These are phyloP conservation scores for Irpex sp. DNA, from an alignment of 1,284 basidiomycete species.

Conservation along the genomic window DNA sequence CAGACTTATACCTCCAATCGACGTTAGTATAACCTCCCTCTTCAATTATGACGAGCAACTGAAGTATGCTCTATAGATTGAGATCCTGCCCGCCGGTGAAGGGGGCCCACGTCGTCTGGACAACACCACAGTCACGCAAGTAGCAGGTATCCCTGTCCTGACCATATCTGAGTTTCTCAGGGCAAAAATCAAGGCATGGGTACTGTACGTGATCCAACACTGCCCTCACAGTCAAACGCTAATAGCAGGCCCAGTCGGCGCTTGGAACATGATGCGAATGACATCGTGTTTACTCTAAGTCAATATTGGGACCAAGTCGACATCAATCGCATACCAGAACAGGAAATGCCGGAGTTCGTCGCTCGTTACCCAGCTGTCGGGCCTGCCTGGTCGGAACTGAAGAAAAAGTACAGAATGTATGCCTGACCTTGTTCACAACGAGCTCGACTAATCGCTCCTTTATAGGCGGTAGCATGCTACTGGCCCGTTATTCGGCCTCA, in stretches of 20 bases:
- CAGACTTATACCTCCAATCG: constrained; percentile 32
- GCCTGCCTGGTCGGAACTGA: constrained; percentile 66
- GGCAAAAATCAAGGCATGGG: constrained; percentile 75
- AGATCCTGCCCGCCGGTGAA: constrained; percentile 77
- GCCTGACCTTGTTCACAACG: constrained; percentile 2
- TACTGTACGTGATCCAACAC: constrained; percentile 48
- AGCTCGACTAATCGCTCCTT: background rate
- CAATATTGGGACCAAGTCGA: constrained; percentile 76
- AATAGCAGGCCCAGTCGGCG: constrained; percentile 44
- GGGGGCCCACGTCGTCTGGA: constrained; percentile 72
- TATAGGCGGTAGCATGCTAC: background rate
- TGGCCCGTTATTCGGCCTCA: background rate
- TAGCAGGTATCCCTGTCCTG: constrained; percentile 70
- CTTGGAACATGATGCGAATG: constrained; percentile 64
- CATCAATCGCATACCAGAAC: constrained; percentile 76
- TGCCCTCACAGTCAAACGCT: constrained; percentile 15
- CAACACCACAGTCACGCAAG: constrained; percentile 53
- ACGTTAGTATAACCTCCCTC: constrained; percentile 23
- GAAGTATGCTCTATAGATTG: constrained; percentile 49
- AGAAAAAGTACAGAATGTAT: constrained; percentile 59
- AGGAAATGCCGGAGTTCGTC: constrained; percentile 75
- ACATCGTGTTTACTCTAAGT: constrained; percentile 62
- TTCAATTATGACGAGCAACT: background rate
- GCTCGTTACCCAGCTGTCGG: constrained; percentile 47
- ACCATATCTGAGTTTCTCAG: constrained; percentile 76